Conservation (phyloP, 1,284 basidiomycete species). For the Heliocybe sulcata region DNA sequence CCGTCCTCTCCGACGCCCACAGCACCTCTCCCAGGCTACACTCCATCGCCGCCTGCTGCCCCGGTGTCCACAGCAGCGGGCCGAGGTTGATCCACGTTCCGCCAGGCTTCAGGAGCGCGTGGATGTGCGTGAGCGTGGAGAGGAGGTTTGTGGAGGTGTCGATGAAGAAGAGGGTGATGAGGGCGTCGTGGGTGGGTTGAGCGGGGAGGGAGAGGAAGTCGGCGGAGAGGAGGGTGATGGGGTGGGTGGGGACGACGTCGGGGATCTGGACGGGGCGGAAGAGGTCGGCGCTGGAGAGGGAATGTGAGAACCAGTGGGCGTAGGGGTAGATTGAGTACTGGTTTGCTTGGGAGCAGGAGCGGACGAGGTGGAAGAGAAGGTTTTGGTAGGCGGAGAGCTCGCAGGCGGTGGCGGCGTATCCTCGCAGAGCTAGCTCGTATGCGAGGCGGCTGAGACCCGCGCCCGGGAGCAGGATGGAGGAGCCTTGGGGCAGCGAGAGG, state of each 20-base stretch:
- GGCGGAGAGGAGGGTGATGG: constrained; percentile 26
- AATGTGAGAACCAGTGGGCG: constrained; percentile 64
- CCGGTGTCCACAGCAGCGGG: constrained; percentile 55
- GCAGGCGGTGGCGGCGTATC: constrained; percentile 48
- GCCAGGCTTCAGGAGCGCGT: constrained; percentile 43
- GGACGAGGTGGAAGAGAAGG: constrained; percentile 47
- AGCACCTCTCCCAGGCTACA: constrained; percentile 57
- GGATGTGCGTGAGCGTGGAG: constrained; percentile 44
- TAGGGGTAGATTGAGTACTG: constrained; percentile 52
- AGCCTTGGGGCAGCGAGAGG: constrained; percentile 21
- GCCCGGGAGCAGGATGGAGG: constrained; percentile 53
- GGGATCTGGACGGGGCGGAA: constrained; percentile 51
- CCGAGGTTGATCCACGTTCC: constrained; percentile 66
- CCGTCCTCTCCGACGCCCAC: constrained; percentile 36
- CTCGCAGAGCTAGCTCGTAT: constrained; percentile 56
- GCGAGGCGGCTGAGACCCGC: constrained; percentile 56
- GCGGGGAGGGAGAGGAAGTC: constrained; percentile 42
- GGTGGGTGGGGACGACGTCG: constrained; percentile 55
- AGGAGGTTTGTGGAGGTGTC: constrained; percentile 58
- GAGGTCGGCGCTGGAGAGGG: constrained; percentile 37
- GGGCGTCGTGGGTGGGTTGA: constrained; percentile 39
- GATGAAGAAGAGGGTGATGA: constrained; percentile 66
- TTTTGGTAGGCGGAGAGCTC: constrained; percentile 62
- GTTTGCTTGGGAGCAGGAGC: constrained; percentile 30
- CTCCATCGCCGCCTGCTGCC: constrained; percentile 46